These are phyloP conservation scores for Hippophae rhamnoides DNA, from an alignment of 306 rosid species.

Conservation along the genomic window DNA sequence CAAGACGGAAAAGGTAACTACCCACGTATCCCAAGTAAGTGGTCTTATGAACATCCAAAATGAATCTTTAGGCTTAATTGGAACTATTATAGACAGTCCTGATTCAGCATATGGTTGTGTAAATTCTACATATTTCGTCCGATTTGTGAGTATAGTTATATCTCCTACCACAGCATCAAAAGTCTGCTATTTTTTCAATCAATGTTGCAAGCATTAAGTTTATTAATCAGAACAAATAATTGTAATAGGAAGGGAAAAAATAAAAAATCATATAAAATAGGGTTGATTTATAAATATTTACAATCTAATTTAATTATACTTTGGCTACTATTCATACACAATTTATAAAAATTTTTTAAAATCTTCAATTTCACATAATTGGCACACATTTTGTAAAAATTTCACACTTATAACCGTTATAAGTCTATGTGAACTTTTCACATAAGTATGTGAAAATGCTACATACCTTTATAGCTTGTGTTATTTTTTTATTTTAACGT, in stretches of 20 bases:
- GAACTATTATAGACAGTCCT: slow-evolving; percentile 50
- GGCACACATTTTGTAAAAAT: too few relatives aligned
- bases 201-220: not conserved
- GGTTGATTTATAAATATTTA: too few relatives aligned
- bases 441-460: too few relatives aligned
- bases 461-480: too few relatives aligned
- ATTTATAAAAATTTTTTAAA: too few relatives aligned
- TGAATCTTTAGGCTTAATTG: slow-evolving; percentile 22
- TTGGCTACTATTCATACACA: too few relatives aligned
- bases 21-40: slow-evolving; percentile 62
- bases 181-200: slow-evolving; percentile 29
- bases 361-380: too few relatives aligned
- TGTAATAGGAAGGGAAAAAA: not conserved
- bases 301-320: too few relatives aligned
- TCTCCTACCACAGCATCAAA: slow-evolving; percentile 57
- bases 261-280: too few relatives aligned
- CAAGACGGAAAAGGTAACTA: slow-evolving; percentile 25
- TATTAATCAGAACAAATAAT: slow-evolving; percentile 5
- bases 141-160: slow-evolving; percentile 35
- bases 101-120: slow-evolving; percentile 61
- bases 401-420: too few relatives aligned
- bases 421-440: too few relatives aligned
- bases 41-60: slow-evolving; percentile 61
- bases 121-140: slow-evolving; percentile 48
- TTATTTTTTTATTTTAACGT: too few relatives aligned